phyloP scores from a whole-genome alignment of 2,329 filamentous ascomycete species.

The Orbilia quercus region DNA sequence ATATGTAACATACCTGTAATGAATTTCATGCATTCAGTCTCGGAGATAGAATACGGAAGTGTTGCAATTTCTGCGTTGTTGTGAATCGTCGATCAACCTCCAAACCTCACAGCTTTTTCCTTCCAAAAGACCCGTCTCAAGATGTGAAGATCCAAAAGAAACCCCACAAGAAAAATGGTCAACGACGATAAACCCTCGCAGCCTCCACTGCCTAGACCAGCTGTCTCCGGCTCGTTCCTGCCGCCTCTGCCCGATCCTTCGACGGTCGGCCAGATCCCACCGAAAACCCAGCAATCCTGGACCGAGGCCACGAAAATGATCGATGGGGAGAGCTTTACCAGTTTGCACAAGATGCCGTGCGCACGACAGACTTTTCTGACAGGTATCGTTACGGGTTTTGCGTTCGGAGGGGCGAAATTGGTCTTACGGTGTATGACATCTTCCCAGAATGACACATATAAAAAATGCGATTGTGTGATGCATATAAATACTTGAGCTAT shows the following conservation, averaged over 20 bases:
- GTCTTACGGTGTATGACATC: constrained; percentile 75
- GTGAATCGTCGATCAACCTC: constrained; percentile 1
- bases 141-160: constrained; percentile 35
- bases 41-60: too few relatives aligned
- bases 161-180: constrained; percentile 25
- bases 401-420: constrained; percentile 77
- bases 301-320: constrained; percentile 45
- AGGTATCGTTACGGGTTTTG: constrained; percentile 83
- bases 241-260: constrained; percentile 50
- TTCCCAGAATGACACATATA: constrained; percentile 34
- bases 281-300: constrained; percentile 2
- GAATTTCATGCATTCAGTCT: too few relatives aligned
- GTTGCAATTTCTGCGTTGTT: constrained; percentile 53
- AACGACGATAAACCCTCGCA: constrained; percentile 42
- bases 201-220: background rate
- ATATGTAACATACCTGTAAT: constrained; percentile 28
- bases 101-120: constrained; percentile 8
- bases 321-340: constrained; percentile 67
- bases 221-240: background rate
- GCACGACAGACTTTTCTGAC: constrained; percentile 83
- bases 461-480: too few relatives aligned
- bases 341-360: constrained; percentile 82
- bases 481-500: too few relatives aligned
- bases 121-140: constrained; percentile 6
- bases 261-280: constrained; percentile 47